A percentile compares a stretch with the other conserved stretches of the same genome.
Evolutionary conservation across 2,329 filamentous ascomycete species (phyloP).

Genomic region (Fusarium sp.): DNA sequence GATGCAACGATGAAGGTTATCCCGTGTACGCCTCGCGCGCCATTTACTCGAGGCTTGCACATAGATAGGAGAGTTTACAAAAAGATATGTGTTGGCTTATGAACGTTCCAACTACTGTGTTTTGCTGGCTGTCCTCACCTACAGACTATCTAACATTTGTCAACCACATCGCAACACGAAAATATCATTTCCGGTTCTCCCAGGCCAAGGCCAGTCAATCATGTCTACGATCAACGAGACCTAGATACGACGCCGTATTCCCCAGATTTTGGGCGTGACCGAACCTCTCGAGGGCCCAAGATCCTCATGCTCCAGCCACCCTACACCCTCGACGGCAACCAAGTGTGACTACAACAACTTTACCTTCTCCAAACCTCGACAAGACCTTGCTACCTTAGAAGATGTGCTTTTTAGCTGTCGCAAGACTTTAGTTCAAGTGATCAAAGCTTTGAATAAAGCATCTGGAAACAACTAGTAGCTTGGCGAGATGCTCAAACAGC

Average conservation of each 20-base stretch:
- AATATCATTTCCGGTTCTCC: background rate
- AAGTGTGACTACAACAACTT: background rate
- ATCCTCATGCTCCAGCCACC: background rate
- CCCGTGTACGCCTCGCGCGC: background rate
- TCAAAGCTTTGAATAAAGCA: background rate
- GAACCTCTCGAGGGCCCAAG: background rate
- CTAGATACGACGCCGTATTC: background rate
- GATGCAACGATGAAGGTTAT: background rate
- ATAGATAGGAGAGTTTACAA: background rate
- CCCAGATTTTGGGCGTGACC: background rate
- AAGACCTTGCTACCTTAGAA: background rate
- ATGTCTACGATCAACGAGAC: too few species aligned
- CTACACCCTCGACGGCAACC: background rate
- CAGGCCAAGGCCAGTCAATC: too few species aligned
- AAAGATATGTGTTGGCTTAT: background rate
- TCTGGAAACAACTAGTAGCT: background rate
- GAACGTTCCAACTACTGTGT: background rate
- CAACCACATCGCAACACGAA: background rate
- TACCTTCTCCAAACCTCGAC: background rate
- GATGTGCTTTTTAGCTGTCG: too few species aligned
- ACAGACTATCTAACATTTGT: background rate
- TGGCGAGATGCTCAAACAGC: background rate
- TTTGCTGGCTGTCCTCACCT: background rate
- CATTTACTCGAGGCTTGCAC: background rate
- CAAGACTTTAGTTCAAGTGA: background rate